Base-by-base conservation (phyloP, 257 asterid species). In the Penstemon eatonii region DNA sequence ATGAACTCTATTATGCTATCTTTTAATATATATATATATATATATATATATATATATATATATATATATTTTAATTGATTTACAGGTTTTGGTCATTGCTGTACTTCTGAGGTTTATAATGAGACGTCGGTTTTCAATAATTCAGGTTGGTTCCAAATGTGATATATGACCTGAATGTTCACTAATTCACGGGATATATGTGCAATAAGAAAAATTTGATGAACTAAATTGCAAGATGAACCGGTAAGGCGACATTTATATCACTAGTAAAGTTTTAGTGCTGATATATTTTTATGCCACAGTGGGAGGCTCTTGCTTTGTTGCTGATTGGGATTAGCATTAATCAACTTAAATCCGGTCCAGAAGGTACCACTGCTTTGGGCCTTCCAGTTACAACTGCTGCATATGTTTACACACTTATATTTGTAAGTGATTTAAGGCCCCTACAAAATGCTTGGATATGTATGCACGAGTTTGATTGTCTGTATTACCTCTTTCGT, bases 281-380 rank as follows among this genome's bases (percentile, higher is more conserved):
- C 52, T 71, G 45, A 60, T 67, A 25, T 56, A 49, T 58, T 70
- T 53, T 70, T 70, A 9, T 38, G 25, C 70, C 11, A 44, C 85
- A 95, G 98, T 91, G 99, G 98, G 99, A 95, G 80, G 99, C 99
- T 77, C 99, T 95, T 67, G 98, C 97, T 7, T 77, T 95, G 83
- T 73, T 95, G 94, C 96, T 95, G 72, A 95, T 95, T 71, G 99
- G 99, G 59, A 91, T 95, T 65, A 86, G 89, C 40, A 87, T 95
- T 71, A 95, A 95, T 77, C 99, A 95, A 78, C 92, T 95, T 71
- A 92, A 90, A 63, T 82, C 98, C 78, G 67, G 71, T 38, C 99
- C 98, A 0, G 99, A 81, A 77, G 95, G 91, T 61, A 57, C 92
- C 66, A 53, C 83, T 79, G 86, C 97, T 74, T 73, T 91, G 90